phyloP scores from a whole-genome alignment of 441 rosid species.

The Eruca vesicaria region DNA sequence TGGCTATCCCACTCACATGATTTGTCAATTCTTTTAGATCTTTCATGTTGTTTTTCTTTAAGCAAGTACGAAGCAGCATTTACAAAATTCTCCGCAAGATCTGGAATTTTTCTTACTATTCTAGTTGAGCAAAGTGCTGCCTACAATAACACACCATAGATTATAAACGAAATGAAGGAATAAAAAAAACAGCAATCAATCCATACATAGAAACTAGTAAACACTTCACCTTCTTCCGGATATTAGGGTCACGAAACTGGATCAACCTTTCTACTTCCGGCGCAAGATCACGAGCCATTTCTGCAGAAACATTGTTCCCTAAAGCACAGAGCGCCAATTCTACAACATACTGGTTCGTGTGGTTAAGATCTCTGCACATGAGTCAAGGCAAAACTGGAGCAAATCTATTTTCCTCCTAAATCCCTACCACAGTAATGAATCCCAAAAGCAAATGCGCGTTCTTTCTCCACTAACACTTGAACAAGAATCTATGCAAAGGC shows the following conservation, averaged over 20 bases:
- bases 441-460: constrained; percentile 3
- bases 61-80: constrained; percentile 85
- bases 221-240: constrained; percentile 80
- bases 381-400: constrained; percentile 55
- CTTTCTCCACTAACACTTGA: constrained; percentile 14
- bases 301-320: constrained; percentile 98
- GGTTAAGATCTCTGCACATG: constrained; percentile 90
- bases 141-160: constrained; percentile 44
- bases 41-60: constrained; percentile 92
- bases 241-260: constrained; percentile 97
- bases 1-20: too few relatives aligned
- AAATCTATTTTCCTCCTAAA: not conserved
- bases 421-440: constrained; percentile 1
- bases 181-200: constrained; percentile 4
- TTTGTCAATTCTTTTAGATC: too few relatives aligned
- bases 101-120: constrained; percentile 96
- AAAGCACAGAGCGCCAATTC: constrained; percentile 98
- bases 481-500: not conserved
- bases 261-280: constrained; percentile 97
- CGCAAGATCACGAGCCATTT: constrained; percentile 99
- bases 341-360: constrained; percentile 92
- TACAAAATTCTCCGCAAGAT: constrained; percentile 95
- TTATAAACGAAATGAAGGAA: constrained; percentile 17
- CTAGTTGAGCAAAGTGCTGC: constrained; percentile 96
- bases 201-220: constrained; percentile 8